Evolutionary conservation across 805 yeast species (phyloP).

Genomic region (Candida tibetensis): DNA sequence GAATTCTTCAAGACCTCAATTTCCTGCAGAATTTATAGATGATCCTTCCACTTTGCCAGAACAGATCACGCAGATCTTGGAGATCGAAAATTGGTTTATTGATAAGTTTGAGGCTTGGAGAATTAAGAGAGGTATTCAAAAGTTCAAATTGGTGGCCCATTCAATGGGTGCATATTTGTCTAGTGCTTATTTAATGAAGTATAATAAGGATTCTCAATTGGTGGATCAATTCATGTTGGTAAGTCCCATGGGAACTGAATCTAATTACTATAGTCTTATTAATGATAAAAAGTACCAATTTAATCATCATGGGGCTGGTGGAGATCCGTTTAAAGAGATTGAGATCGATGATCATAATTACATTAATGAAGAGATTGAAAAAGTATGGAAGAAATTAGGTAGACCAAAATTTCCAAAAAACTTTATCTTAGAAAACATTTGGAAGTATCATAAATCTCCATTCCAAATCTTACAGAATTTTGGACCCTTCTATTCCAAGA

Average conservation of each 20-base stretch:
- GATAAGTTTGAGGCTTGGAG: constrained; percentile 41
- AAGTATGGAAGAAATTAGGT: constrained; percentile 34
- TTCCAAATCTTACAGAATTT: constrained; percentile 36
- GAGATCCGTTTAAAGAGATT: constrained; percentile 37
- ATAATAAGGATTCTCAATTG: constrained; percentile 19
- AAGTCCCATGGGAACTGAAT: constrained; percentile 46
- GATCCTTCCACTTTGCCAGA: constrained; percentile 18
- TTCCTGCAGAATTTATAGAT: constrained; percentile 29
- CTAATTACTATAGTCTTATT: constrained; percentile 33
- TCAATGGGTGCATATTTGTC: constrained; percentile 44
- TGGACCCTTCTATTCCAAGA: constrained; percentile 41
- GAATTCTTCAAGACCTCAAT: constrained; percentile 39
- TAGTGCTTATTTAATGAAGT: constrained; percentile 41
- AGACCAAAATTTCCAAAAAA: constrained; percentile 37
- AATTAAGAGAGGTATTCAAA: constrained; percentile 15
- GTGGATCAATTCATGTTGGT: constrained; percentile 28
- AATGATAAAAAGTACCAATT: constrained; percentile 28
- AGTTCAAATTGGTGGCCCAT: constrained; percentile 36
- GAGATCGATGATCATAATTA: constrained; percentile 18
- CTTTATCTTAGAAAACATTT: constrained; percentile 27
- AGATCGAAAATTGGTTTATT: constrained; percentile 41
- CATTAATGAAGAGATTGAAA: constrained; percentile 14
- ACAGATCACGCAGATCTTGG: constrained; percentile 31
- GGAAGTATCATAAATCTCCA: constrained; percentile 39
- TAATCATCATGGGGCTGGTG: constrained; percentile 33